Evolutionary conservation across 495 filamentous ascomycete species (phyloP).

Genomic region (Astrocystis sublimbata): DNA sequence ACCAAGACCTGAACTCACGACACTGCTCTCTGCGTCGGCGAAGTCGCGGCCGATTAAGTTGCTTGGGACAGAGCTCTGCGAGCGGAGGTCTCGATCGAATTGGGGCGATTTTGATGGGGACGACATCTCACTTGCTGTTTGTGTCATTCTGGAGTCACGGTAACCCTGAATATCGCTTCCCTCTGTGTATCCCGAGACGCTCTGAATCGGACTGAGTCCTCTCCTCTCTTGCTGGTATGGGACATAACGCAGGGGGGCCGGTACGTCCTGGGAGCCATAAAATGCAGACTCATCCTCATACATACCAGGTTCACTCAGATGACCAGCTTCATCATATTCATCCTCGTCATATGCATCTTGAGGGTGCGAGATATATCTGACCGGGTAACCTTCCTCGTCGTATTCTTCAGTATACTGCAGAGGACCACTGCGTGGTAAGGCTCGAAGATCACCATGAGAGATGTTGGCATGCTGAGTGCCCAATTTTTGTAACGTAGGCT

Average conservation of each 20-base stretch:
- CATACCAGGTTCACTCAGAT: conserved; percentile 39
- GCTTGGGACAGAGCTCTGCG: conserved; percentile 40
- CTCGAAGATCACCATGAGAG: conserved; percentile 52
- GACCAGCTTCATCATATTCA: conserved; percentile 50
- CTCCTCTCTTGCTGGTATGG: conserved; percentile 60
- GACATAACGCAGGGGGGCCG: conserved; percentile 56
- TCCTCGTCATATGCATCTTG: conserved; percentile 46
- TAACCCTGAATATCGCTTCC: conserved; percentile 48
- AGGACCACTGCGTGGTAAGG: conserved; percentile 43
- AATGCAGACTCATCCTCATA: conserved; percentile 42
- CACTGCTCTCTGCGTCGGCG: conserved; percentile 39
- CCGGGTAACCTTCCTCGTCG: conserved; percentile 48
- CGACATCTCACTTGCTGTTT: conserved; percentile 46
- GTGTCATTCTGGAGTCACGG: conserved; percentile 51
- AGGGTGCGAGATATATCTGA: conserved; percentile 36
- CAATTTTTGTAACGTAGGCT: conserved; percentile 42
- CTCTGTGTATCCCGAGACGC: conserved; percentile 73
- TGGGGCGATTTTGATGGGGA: conserved; percentile 40
- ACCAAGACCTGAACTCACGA: conserved; percentile 49
- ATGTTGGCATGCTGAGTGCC: conserved; percentile 53
- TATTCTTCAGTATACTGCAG: conserved; percentile 42
- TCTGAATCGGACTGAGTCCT: conserved; percentile 82
- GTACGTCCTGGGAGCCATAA: conserved; percentile 55
- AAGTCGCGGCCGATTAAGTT: conserved; percentile 45
- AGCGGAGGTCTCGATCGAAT: conserved; percentile 37